Conservation (phyloP, 768 basidiomycete genomes). For the Tylopilus plumbeoviolaceoides region DNA sequence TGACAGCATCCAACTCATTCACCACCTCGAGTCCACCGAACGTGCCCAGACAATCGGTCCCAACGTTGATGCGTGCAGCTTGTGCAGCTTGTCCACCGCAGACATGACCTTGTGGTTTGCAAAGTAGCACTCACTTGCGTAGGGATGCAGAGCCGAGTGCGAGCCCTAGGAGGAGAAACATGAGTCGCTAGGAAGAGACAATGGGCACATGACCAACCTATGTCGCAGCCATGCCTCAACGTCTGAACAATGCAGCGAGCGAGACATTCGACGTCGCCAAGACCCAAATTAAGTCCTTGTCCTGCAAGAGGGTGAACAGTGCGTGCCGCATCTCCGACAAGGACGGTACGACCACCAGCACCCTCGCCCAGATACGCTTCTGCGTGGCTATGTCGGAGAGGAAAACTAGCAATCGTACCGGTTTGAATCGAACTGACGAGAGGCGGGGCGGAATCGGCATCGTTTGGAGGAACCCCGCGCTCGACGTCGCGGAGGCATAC, state of each 20-base stretch:
- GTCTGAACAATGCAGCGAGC: slow-evolving; percentile 58
- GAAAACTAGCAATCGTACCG: slow-evolving; percentile 83
- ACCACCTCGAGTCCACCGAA: slow-evolving; percentile 81
- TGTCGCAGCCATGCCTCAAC: slow-evolving; percentile 65
- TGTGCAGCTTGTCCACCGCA: slow-evolving; percentile 86
- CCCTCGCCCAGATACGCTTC: slow-evolving; percentile 82
- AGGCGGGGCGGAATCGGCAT: slow-evolving; percentile 68
- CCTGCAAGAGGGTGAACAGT: slow-evolving; percentile 94
- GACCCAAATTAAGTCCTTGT: slow-evolving; percentile 93
- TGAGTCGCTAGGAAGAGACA: background rate
- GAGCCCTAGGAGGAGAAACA: slow-evolving; percentile 50
- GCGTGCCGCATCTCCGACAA: slow-evolving; percentile 96
- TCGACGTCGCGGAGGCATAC: slow-evolving; percentile 45
- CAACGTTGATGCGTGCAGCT: slow-evolving; percentile 68
- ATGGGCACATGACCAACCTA: slow-evolving; percentile 49
- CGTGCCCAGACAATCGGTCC: slow-evolving; percentile 81
- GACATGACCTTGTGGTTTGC: slow-evolving; percentile 84
- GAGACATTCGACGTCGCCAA: slow-evolving; percentile 78
- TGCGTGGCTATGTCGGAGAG: slow-evolving; percentile 81
- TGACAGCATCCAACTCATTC: slow-evolving; percentile 83
- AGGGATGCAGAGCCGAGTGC: slow-evolving; percentile 68
- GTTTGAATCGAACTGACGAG: slow-evolving; percentile 66
- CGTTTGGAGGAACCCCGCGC: slow-evolving; percentile 55
- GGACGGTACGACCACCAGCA: slow-evolving; percentile 63
- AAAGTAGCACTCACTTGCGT: slow-evolving; percentile 78